Conservation (phyloP, 768 basidiomycete species). For the Tulasnella sp. region DNA sequence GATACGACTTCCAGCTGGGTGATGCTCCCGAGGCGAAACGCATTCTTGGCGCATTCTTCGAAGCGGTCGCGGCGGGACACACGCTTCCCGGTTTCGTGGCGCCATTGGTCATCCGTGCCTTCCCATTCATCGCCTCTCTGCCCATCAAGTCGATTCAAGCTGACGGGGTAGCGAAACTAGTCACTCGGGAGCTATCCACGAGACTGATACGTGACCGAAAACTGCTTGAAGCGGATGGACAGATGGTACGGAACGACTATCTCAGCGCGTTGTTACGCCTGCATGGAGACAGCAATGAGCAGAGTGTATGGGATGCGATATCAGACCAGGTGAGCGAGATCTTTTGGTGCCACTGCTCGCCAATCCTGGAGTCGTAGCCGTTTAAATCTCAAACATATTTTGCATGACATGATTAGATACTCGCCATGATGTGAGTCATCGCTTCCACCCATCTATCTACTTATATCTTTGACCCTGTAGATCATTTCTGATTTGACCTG, state of each 20-base stretch:
- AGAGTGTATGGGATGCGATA: constrained; percentile 14
- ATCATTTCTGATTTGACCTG: too few relatives aligned
- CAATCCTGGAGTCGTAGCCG: too few relatives aligned
- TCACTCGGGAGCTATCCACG: constrained; percentile 19
- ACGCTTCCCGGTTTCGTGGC: constrained; percentile 17
- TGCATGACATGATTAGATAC: too few relatives aligned
- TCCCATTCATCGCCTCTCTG: constrained; percentile 24
- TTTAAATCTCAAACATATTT: too few relatives aligned
- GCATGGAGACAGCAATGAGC: neutral
- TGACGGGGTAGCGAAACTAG: constrained; percentile 23
- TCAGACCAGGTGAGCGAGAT: constrained; percentile 18
- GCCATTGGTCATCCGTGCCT: constrained; percentile 22
- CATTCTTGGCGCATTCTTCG: constrained; percentile 25
- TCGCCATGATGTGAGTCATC: too few relatives aligned
- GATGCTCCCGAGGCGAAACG: constrained; percentile 24
- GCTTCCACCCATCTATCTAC: too few relatives aligned
- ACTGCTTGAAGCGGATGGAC: neutral
- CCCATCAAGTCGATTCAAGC: constrained; percentile 24
- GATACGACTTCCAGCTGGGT: constrained; percentile 31
- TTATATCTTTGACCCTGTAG: too few relatives aligned
- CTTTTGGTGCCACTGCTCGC: neutral
- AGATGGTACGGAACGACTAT: constrained; percentile 14
- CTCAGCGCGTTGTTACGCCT: constrained; percentile 4
- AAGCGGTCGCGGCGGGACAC: constrained; percentile 21
- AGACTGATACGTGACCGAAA: neutral